Evolutionary conservation across 2,329 filamentous ascomycete genomes (phyloP), one percentile per base, ranked within the genome.

Genomic region (Alternaria longipes): DNA sequence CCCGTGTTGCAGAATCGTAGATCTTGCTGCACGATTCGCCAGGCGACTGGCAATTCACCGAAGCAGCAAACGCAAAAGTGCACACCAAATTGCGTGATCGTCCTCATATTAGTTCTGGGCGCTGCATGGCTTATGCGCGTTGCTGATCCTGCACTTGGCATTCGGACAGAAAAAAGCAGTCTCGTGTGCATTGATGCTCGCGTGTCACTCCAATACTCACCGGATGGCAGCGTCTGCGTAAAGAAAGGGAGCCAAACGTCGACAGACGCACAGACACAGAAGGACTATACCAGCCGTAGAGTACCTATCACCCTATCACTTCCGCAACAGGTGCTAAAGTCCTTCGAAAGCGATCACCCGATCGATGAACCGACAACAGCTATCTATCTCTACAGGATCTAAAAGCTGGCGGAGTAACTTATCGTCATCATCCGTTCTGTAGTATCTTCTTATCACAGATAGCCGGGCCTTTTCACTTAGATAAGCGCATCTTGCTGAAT

Each of bases 1-100:
- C 16, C 42, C 12, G 30, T 28, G 28, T 46, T 32, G 38, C 46
- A 36, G 36, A n/a, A 30, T 36, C 38, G 30, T 22, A 45, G 24
- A 36, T 60, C 30, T 34, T n/a, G 24, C 36, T 34, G 36, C 38
- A 34, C 34, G 1, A 32, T 47, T 45, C 38, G 53, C 12, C 20
- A 30, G 20, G 30, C 38, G 30, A 34, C 9, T 49, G 46, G 40
- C 22, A 32, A 36, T 36, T 18, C 30, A 9, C 18, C n/a, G 0
- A 24, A 20, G 38, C 11, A 38, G 32, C 30, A 34, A 36, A 1
- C 24, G 20, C 46, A 20, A 50, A 24, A 36, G 30, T 16, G 40
- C 32, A 51, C 53, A 40, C 45, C 32, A 56, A 18, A 60, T 60
- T 51, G 54, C 53, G 58, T 60, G 46, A 47, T 60, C 28, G n/a